Evolutionary conservation across 345 rosid species (phyloP), one percentile per base, ranked within the genome.

Genomic region (Erucastrum elatum): DNA sequence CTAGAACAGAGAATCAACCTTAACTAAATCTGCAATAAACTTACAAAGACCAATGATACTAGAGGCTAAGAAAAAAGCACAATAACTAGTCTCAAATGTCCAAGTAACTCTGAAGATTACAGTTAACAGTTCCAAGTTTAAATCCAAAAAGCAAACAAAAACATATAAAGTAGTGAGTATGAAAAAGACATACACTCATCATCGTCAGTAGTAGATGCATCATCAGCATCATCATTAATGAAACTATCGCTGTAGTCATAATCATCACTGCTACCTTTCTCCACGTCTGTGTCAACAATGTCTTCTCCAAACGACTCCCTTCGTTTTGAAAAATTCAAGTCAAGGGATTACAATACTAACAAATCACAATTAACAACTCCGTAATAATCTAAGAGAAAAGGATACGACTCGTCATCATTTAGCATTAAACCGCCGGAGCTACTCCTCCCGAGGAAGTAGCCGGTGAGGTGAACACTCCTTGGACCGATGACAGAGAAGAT

Each of bases 401-500:
- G 91, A 92, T 92, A 92, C 90, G 88, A 84, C 12, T 85, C 88
- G 26, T 85, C 92, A 16, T 83, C 78, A n/a, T 30, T 68, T 7
- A 1, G 68, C 3, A 58, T 51, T 27, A 46, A 69, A 9, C 33
- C 67, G 2, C 17, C 65, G 3, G 74, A 27, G 55, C 82, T 55
- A 59, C 78, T 74, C 60, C 68, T 46, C 35, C 72, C 68, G 17
- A 80, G 53, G 82, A 83, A 90, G 85, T 86, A 89, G 74, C 96
- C 96, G 51, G 93, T 80, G 62, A 93, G 87, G 70, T 90, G 98
- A 77, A 93, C 83, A 56, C 87, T 85, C 0, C 82, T 82, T 30
- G 93, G 89, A 16, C 98, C 94, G 39, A 93, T 58, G 34, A 92
- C 91, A 0, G 96, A 90, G 83, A 93, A 89, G 11, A 88, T 68